These are phyloP conservation scores for Talaromyces ruber DNA, from an alignment of 495 filamentous ascomycete genomes.

Conservation along the genomic window DNA sequence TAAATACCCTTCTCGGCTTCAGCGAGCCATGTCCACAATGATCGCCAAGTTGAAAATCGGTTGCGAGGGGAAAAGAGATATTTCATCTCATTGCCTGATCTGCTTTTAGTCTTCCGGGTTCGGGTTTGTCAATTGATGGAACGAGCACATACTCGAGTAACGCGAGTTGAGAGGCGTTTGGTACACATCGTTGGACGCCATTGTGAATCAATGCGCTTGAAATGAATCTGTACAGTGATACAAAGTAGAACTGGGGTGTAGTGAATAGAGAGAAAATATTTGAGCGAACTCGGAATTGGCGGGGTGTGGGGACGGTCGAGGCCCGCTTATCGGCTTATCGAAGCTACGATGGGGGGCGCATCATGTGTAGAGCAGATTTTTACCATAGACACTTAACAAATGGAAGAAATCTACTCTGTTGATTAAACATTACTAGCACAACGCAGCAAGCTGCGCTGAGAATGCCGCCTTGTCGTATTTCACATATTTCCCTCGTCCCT, in stretches of 20 bases:
- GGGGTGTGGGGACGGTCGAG: conserved; percentile 17
- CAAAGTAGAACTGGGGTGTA: neutral
- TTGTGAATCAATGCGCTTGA: conserved; percentile 18
- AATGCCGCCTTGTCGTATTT: conserved; percentile 79
- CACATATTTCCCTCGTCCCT: conserved; percentile 92
- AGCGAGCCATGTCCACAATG: conserved; percentile 79
- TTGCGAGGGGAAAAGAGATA: conserved; percentile 62
- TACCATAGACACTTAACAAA: neutral
- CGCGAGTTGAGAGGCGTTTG: conserved; percentile 66
- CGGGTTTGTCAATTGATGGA: neutral
- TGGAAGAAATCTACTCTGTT: neutral
- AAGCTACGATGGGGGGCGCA: neutral
- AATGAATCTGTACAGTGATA: neutral
- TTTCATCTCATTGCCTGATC: conserved; percentile 38
- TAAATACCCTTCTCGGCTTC: conserved; percentile 63
- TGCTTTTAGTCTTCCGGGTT: neutral
- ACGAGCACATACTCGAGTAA: conserved; percentile 51
- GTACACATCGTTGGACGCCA: conserved; percentile 58
- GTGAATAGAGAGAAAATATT: neutral
- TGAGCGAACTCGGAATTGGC: conserved; percentile 10
- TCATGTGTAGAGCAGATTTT: neutral
- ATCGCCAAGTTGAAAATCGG: conserved; percentile 67
- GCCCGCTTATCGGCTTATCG: conserved; percentile 22
- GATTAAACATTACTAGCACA: conserved; percentile 14
- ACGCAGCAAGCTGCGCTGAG: conserved; percentile 36